Evolutionary conservation across 768 basidiomycete genomes (phyloP).

Genomic region (Macrolepiota dolichaula): DNA sequence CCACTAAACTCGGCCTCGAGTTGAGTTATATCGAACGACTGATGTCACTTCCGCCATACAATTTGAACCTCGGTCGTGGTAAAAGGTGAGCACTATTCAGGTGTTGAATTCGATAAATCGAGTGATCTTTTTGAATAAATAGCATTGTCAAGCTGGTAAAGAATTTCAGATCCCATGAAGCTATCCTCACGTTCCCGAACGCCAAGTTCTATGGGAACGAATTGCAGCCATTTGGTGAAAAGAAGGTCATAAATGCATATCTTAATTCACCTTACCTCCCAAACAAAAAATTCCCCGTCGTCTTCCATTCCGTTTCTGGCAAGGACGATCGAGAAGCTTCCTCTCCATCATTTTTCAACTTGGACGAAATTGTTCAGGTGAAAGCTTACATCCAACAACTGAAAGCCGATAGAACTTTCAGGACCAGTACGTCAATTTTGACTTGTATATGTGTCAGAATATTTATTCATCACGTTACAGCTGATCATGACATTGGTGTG

Average conservation of each 20-base stretch:
- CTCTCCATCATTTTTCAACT: constrained; percentile 73
- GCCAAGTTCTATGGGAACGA: constrained; percentile 56
- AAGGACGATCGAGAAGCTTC: constrained; percentile 64
- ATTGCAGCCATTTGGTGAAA: constrained; percentile 44
- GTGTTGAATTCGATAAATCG: background rate
- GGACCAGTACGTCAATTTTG: constrained; percentile 56
- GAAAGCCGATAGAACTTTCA: constrained; percentile 28
- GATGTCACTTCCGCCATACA: constrained; percentile 28
- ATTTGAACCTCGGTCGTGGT: constrained; percentile 22
- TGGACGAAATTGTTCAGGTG: constrained; percentile 53
- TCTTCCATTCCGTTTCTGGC: constrained; percentile 60
- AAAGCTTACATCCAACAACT: constrained; percentile 43
- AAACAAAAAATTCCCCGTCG: constrained; percentile 49
- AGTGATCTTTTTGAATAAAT: background rate
- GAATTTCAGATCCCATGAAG: constrained; percentile 63
- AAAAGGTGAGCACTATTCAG: constrained; percentile 22
- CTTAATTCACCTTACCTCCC: constrained; percentile 38
- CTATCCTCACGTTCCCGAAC: constrained; percentile 61
- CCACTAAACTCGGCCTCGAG: constrained; percentile 53
- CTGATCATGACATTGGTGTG: constrained; percentile 52
- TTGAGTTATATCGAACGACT: constrained; percentile 61
- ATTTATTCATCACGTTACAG: too few relatives aligned
- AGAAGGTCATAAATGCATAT: constrained; percentile 34
- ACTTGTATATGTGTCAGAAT: too few relatives aligned
- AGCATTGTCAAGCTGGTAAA: constrained; percentile 62